Conservation (phyloP, 257 asterid genomes). For the Gentiana macrophylla region DNA sequence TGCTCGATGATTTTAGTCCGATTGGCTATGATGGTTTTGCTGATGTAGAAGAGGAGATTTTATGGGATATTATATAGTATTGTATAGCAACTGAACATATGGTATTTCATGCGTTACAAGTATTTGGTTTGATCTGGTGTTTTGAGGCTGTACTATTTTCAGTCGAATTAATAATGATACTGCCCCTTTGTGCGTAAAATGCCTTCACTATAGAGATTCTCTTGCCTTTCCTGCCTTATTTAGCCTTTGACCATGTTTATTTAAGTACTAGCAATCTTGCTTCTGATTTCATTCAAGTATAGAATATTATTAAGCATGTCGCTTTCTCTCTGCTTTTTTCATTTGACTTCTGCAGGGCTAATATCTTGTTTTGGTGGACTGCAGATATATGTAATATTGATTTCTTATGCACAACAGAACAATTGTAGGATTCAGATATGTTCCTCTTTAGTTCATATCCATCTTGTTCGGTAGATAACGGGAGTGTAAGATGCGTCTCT, state of each 20-base stretch:
- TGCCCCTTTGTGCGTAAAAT: no score
- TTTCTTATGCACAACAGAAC: neutral
- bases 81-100: constrained; percentile 30
- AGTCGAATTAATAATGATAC: neutral
- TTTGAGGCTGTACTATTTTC: constrained; percentile 6
- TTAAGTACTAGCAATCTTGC: no score
- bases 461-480: neutral
- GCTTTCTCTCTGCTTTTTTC: no score
- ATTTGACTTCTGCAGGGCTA: neutral
- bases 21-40: constrained; percentile 36
- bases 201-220: no score
- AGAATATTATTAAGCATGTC: no score
- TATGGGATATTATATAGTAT: constrained; percentile 41
- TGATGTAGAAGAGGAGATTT: constrained; percentile 34
- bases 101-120: constrained; percentile 1
- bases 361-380: neutral
- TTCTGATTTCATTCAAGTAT: no score
- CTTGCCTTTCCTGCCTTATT: no score
- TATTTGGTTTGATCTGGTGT: constrained; percentile 1
- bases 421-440: neutral
- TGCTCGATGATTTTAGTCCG: constrained; percentile 21
- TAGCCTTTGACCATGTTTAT: no score
- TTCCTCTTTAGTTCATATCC: neutral
- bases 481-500: no score
- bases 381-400: neutral